Base-by-base conservation (phyloP, 305 asterid genomes). In the Fraxinus albicans region DNA sequence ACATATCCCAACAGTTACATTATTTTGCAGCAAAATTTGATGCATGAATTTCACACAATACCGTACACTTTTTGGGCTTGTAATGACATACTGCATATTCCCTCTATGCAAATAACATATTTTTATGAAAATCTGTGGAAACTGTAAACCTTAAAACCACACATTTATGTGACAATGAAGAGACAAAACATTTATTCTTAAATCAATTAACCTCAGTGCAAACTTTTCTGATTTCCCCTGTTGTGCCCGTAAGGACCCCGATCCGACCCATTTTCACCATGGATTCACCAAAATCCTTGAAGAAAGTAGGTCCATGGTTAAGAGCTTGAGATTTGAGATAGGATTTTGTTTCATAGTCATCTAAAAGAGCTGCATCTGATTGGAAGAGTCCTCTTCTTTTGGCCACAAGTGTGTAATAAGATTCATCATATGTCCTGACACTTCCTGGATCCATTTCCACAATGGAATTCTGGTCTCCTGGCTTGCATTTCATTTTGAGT, bases 361-460 rank as follows among this genome's bases (percentile, higher is more conserved):
- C 76, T 15, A 84, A 80, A 17, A 88, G 86, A 31, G 88, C 88
- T 60, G 89, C 84, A 60, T 88, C 91, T 8, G 91, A 86, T 75
- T 77, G 21, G 75, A 88, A 86, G 53, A 88, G 78, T 27, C 91
- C 89, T 10, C 89, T 83, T 42, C 84, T 81, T 63, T 77, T 86
- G 1, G 85, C 77, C 63, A 88, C 85, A 6, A 84, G 76, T 0
- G 17, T 73, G 83, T 5, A 86, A 31, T 88, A 88, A 19, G 84
- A 80, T 29, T 23, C 77, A 53, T 88, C 91, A 35, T 84, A 88
- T 36, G 82, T 80, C 76, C 38, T 10, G 36, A 73, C 60, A 42
- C 89, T 88, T 47, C 89, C 90, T 9, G 89, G 90, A 80, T 88
- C 90, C 85, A 88, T 88, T 84, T 86, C 89, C 9, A 88, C 88